Percentiles rank a stretch among this genome's conserved stretches.
Evolutionary conservation across 1,139 yeast species (phyloP).

Genomic region (Komagataea norvegica): DNA sequence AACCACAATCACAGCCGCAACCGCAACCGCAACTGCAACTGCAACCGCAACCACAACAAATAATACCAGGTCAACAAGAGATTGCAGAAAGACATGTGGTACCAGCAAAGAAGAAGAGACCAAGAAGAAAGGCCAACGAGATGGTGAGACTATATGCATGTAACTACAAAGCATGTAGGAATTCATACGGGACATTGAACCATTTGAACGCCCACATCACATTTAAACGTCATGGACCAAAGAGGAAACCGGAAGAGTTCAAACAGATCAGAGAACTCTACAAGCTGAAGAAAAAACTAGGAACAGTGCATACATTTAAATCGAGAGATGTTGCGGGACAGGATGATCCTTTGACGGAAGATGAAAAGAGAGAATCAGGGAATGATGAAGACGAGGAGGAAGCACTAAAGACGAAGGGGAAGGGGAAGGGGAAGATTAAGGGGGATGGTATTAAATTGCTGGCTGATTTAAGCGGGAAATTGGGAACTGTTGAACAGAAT

Average conservation of each 20-base stretch:
- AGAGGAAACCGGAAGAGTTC: slow-evolving; percentile 68
- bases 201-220: slow-evolving; percentile 74
- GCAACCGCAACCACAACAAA: no score
- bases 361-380: not conserved
- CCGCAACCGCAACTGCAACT: no score
- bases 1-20: no score
- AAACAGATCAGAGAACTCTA: slow-evolving; percentile 38
- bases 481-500: slow-evolving; percentile 10
- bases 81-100: not conserved
- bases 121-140: slow-evolving; percentile 62
- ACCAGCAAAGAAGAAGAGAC: slow-evolving; percentile 41
- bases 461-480: slow-evolving; percentile 15
- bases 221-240: slow-evolving; percentile 66
- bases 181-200: slow-evolving; percentile 72
- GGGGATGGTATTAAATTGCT: slow-evolving; percentile 16
- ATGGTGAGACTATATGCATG: slow-evolving; percentile 65
- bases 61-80: not conserved
- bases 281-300: slow-evolving; percentile 23
- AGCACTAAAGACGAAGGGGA: not conserved
- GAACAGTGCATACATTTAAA: slow-evolving; percentile 6
- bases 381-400: not conserved
- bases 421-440: not conserved
- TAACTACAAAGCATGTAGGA: slow-evolving; percentile 54
- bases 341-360: not conserved
- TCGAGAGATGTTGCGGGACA: slow-evolving; percentile 5